A percentile compares a stretch with the other conserved stretches of the same genome.
Conservation (phyloP, 2,329 filamentous ascomycete species). For the Xylaria sp. region DNA sequence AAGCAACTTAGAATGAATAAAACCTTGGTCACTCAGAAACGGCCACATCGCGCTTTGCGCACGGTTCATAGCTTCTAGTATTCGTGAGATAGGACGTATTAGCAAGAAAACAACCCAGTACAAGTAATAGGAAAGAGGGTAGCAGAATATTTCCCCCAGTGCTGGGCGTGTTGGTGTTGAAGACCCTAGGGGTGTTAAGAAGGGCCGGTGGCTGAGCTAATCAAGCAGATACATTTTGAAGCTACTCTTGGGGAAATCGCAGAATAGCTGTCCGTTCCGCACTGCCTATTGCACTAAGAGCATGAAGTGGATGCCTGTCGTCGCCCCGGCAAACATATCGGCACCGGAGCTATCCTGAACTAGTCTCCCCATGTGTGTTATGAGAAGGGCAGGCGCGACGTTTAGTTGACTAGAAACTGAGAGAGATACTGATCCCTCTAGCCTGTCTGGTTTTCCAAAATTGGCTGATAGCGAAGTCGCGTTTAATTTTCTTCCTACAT, state of each 20-base stretch:
- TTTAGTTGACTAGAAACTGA: not conserved
- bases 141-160: not conserved
- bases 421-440: not conserved
- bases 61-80: not conserved
- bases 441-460: not conserved
- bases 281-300: not conserved
- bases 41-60: not conserved
- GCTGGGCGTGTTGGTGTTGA: not conserved
- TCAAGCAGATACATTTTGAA: not conserved
- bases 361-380: not conserved
- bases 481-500: not conserved
- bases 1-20: not conserved
- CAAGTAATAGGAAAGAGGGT: not conserved
- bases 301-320: not conserved
- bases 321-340: not conserved
- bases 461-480: not conserved
- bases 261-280: not conserved
- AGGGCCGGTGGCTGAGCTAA: not conserved
- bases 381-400: not conserved
- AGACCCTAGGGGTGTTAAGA: not conserved
- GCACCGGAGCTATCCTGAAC: not conserved
- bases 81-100: not conserved
- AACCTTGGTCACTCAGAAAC: not conserved
- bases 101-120: not conserved
- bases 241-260: not conserved